Evolutionary conservation across 2,329 filamentous ascomycete genomes (phyloP).

Genomic region (Talaromyces sp.): DNA sequence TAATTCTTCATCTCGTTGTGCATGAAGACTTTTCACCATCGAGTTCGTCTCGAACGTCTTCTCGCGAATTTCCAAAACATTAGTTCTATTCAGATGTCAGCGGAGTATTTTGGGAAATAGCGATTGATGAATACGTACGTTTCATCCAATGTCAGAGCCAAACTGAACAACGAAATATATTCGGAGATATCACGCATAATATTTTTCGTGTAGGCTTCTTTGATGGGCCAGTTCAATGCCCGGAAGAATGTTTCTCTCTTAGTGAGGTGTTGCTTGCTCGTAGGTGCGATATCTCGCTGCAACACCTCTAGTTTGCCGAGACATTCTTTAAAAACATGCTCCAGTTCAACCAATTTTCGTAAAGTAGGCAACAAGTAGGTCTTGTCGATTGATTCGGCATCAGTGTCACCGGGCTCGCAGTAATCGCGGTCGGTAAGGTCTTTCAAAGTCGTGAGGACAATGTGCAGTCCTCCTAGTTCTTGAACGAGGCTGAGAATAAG

Average conservation of each 20-base stretch:
- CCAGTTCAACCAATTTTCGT: constrained; percentile 1
- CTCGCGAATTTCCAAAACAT: constrained; percentile 6
- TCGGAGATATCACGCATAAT: constrained; percentile 8
- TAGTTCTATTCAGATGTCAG: not conserved
- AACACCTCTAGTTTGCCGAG: constrained; percentile 1
- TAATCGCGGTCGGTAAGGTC: constrained; percentile 4
- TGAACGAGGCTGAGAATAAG: constrained; percentile 4
- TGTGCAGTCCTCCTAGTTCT: constrained; percentile 10
- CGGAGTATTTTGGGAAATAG: too few species aligned
- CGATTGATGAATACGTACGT: too few species aligned
- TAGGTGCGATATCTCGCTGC: constrained; percentile 2
- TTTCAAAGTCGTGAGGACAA: constrained; percentile 4
- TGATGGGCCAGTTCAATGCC: constrained; percentile 7
- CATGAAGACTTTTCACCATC: constrained; percentile 1
- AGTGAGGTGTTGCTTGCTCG: not conserved
- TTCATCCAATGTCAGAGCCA: constrained; percentile 6
- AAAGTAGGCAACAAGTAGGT: constrained; percentile 5
- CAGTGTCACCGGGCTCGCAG: not conserved
- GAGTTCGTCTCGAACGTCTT: constrained; percentile 6
- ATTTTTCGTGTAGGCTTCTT: constrained; percentile 4
- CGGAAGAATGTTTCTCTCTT: constrained; percentile 2
- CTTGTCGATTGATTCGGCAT: not conserved
- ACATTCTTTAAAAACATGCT: constrained; percentile 9
- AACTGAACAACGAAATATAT: constrained; percentile 4
- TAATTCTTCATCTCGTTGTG: constrained; percentile 1